phyloP scores from a whole-genome alignment of 75 land plant genomes.

The Chamaecyparis obtusa region DNA sequence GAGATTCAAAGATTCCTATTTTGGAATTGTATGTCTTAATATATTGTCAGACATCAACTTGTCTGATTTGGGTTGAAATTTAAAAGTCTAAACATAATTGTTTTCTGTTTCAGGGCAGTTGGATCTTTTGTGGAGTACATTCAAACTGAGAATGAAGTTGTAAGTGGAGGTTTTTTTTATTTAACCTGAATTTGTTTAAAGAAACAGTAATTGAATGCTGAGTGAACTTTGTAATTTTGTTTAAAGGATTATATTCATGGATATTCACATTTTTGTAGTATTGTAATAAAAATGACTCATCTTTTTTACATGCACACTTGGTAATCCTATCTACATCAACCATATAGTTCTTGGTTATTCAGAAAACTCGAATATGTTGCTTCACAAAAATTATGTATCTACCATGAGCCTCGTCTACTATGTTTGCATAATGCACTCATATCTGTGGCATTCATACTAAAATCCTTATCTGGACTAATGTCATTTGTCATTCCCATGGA shows the following conservation, averaged over 20 bases:
- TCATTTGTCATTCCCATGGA: not conserved
- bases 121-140: slow-evolving; percentile 94
- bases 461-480: not conserved
- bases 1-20: not conserved
- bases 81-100: not conserved
- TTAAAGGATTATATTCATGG: not conserved
- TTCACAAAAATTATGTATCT: not conserved
- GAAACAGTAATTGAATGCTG: not conserved
- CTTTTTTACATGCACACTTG: not conserved
- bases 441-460: not conserved
- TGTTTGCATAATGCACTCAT: not conserved
- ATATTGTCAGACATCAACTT: not conserved
- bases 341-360: not conserved
- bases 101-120: slow-evolving; percentile 64
- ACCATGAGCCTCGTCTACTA: not conserved
- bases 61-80: not conserved
- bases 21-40: not conserved
- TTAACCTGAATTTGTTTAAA: not conserved
- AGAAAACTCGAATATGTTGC: not conserved
- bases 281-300: not conserved
- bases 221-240: not conserved
- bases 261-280: not conserved
- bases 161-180: slow-evolving; percentile 29
- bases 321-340: not conserved
- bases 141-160: slow-evolving; percentile 83